Conservation (phyloP, 2,329 filamentous ascomycete species). For the Tolypocladium capitatum region DNA sequence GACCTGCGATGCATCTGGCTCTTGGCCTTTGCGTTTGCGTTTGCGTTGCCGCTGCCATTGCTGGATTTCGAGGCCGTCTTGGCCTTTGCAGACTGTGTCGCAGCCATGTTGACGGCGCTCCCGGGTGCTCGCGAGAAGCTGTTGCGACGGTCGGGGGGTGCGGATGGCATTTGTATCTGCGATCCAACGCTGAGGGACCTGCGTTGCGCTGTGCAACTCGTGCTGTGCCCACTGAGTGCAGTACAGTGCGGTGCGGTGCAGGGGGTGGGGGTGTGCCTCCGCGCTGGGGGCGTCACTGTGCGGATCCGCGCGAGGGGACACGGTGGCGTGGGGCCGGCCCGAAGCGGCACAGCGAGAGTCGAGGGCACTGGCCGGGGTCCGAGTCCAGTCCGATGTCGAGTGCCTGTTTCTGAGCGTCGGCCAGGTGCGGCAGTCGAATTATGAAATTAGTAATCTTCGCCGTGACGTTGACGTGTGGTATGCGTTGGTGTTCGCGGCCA, state of each 20-base stretch:
- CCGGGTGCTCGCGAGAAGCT: slow-evolving; percentile 33
- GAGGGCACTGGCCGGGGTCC: slow-evolving; percentile 7
- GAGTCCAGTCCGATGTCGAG: slow-evolving; percentile 7
- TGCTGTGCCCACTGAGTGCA: neutral
- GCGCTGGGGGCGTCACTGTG: slow-evolving; percentile 4
- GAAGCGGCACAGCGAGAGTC: slow-evolving; percentile 14
- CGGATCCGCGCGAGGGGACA: neutral
- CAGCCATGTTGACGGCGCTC: slow-evolving; percentile 44
- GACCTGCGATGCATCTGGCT: slow-evolving; percentile 87
- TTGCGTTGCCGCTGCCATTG: slow-evolving; percentile 20
- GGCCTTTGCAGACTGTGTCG: slow-evolving; percentile 43
- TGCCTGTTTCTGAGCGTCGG: slow-evolving; percentile 1
- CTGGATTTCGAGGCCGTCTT: slow-evolving; percentile 42
- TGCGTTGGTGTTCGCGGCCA: slow-evolving; percentile 3
- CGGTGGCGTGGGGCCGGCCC: slow-evolving; percentile 12
- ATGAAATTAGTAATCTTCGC: slow-evolving; percentile 6
- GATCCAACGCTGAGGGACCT: neutral
- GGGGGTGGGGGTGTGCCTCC: slow-evolving; percentile 12
- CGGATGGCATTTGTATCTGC: slow-evolving; percentile 45
- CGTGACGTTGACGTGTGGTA: neutral
- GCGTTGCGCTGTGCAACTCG: neutral
- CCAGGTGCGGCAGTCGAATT: slow-evolving; percentile 3
- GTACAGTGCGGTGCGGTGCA: slow-evolving; percentile 10
- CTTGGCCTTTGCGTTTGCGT: slow-evolving; percentile 48
- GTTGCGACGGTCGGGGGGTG: slow-evolving; percentile 47